Conservation (phyloP, 768 basidiomycete species). For the Pholiota conissans region DNA sequence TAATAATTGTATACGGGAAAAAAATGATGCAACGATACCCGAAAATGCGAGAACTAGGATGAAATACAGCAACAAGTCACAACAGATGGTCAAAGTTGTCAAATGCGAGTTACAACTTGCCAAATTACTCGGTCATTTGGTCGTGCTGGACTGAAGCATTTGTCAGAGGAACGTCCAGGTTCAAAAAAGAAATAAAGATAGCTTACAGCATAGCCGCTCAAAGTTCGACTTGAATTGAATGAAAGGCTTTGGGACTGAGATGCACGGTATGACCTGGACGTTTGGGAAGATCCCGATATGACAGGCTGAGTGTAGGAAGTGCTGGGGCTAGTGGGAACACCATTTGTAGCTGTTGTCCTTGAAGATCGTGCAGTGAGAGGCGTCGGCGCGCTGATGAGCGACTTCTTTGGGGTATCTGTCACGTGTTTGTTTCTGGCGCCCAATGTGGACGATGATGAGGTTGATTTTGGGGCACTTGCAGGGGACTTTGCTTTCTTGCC, state of each 20-base stretch:
- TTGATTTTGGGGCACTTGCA: slow-evolving; percentile 49
- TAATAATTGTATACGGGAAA: slow-evolving; percentile 30
- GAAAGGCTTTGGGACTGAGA: slow-evolving; percentile 70
- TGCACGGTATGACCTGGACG: slow-evolving; percentile 66
- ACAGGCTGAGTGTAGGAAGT: slow-evolving; percentile 55
- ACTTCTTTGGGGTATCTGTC: slow-evolving; percentile 82
- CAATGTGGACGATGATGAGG: slow-evolving; percentile 58
- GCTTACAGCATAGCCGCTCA: slow-evolving; percentile 71
- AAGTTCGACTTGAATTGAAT: slow-evolving; percentile 75
- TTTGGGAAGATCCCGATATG: slow-evolving; percentile 55
- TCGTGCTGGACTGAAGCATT: slow-evolving; percentile 34
- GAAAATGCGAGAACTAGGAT: slow-evolving; percentile 29
- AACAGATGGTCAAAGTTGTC: slow-evolving; percentile 13
- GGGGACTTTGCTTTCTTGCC: slow-evolving; percentile 55
- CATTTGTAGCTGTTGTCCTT: slow-evolving; percentile 48
- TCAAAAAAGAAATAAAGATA: background rate
- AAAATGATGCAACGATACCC: slow-evolving; percentile 33
- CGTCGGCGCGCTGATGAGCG: slow-evolving; percentile 85
- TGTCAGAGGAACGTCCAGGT: slow-evolving; percentile 8
- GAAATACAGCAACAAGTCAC: slow-evolving; percentile 33
- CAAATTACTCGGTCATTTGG: slow-evolving; percentile 33
- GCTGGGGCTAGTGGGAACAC: slow-evolving; percentile 59
- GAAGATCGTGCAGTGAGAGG: slow-evolving; percentile 79
- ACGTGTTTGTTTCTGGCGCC: slow-evolving; percentile 54
- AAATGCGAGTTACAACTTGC: slow-evolving; percentile 12